Evolutionary conservation across 108 stramenopile genomes (phyloP).

Genomic region (Skeletonema menzelii): DNA sequence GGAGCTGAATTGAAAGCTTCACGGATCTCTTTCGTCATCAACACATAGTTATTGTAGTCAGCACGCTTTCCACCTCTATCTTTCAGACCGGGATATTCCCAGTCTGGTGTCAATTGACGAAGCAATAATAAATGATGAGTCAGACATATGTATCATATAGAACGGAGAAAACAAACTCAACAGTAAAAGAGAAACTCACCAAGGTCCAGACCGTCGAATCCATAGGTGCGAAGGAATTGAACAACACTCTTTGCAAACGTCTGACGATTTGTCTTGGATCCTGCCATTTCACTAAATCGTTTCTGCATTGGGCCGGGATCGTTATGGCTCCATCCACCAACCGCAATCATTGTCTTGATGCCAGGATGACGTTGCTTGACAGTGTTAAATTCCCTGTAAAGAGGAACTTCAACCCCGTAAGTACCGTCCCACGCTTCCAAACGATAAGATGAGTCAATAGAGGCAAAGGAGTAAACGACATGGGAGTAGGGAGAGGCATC

Average conservation of each 20-base stretch:
- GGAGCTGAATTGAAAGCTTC: conserved; percentile 37
- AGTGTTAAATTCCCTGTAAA: conserved; percentile 47
- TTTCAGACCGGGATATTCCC: conserved; percentile 42
- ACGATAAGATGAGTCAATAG: conserved; percentile 38
- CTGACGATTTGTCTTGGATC: conserved; percentile 26
- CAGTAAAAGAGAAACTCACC: no score
- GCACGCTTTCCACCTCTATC: conserved; percentile 40
- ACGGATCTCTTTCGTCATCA: conserved; percentile 24
- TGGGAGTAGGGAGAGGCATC: conserved; percentile 43
- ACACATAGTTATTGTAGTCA: conserved; percentile 37
- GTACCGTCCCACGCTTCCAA: conserved; percentile 48
- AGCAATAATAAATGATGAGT: no score
- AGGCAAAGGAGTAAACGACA: conserved; percentile 50
- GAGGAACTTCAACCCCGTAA: conserved; percentile 44
- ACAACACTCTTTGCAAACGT: conserved; percentile 38
- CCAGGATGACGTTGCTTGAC: conserved; percentile 44
- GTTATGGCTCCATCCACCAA: conserved; percentile 54
- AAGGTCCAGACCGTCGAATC: conserved; percentile 38
- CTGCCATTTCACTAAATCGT: conserved; percentile 44
- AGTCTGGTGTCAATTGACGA: not conserved
- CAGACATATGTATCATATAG: no score
- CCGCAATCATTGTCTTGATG: conserved; percentile 49
- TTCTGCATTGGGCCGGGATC: conserved; percentile 48
- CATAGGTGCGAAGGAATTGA: conserved; percentile 32
- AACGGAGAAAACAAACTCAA: no score